phyloP scores from a whole-genome alignment of 2,329 filamentous ascomycete species.

The Ophiosphaerella narmari region DNA sequence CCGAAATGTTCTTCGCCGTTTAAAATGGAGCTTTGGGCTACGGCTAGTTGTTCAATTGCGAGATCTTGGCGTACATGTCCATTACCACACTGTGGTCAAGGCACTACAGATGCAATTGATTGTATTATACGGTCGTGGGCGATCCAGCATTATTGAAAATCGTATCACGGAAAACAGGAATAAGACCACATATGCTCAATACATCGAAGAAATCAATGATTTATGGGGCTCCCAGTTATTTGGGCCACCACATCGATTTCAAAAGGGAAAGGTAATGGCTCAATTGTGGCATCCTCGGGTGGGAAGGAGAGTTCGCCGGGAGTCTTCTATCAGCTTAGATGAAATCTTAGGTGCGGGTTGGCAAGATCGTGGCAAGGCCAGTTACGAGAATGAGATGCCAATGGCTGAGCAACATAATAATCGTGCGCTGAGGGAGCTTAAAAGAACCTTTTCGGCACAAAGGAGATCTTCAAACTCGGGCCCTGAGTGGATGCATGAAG shows the following conservation, averaged over 20 bases:
- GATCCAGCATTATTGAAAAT: slow-evolving; percentile 27
- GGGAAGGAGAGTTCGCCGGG: slow-evolving; percentile 7
- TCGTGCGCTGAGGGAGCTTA: background rate
- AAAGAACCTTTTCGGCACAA: background rate
- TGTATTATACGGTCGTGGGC: slow-evolving; percentile 35
- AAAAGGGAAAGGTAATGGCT: slow-evolving; percentile 5
- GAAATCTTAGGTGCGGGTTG: slow-evolving; percentile 10
- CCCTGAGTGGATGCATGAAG: slow-evolving; percentile 1
- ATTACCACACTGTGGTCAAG: slow-evolving; percentile 30
- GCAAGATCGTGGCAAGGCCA: background rate
- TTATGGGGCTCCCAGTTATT: slow-evolving; percentile 37
- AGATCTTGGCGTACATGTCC: slow-evolving; percentile 32
- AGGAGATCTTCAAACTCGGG: background rate
- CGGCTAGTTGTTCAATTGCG: slow-evolving; percentile 33
- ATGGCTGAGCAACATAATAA: too few species aligned
- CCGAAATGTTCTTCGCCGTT: slow-evolving; percentile 18
- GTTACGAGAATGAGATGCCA: background rate
- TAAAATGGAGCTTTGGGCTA: slow-evolving; percentile 37
- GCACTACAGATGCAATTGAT: slow-evolving; percentile 33
- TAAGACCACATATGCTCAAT: slow-evolving; percentile 21
- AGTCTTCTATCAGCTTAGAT: slow-evolving; percentile 6
- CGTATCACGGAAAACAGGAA: slow-evolving; percentile 30
- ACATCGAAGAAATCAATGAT: slow-evolving; percentile 32
- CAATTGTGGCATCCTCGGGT: slow-evolving; percentile 25
- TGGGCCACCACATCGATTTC: slow-evolving; percentile 23